A percentile compares a stretch with the other conserved stretches of the same genome.
Evolutionary conservation across 352 stramenopile species (phyloP).

Genomic region (Phytophthora citrophthora): DNA sequence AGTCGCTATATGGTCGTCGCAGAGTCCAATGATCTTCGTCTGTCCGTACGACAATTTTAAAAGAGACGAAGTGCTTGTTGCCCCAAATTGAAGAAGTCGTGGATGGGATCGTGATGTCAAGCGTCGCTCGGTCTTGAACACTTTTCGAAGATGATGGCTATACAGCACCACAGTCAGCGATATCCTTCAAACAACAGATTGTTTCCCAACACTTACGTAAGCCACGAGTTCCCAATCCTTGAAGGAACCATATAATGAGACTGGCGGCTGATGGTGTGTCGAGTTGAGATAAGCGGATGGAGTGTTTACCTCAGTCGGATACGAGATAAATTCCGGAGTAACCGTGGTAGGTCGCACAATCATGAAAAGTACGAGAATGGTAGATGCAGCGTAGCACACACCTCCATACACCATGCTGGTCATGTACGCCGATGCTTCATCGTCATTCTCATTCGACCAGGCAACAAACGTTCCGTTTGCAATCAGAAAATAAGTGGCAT

Average conservation of each 20-base stretch:
- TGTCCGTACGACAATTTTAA: constrained; percentile 76
- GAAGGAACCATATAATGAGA: constrained; percentile 67
- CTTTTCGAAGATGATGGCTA: constrained; percentile 30
- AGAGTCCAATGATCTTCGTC: constrained; percentile 77
- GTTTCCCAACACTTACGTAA: constrained; percentile 14
- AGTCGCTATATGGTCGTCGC: constrained; percentile 70
- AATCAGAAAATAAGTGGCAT: constrained; percentile 53
- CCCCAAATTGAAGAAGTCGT: constrained; percentile 74
- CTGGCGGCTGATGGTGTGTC: constrained; percentile 40
- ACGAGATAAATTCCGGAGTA: constrained; percentile 55
- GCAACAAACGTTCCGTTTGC: constrained; percentile 33
- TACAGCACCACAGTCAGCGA: constrained; percentile 6
- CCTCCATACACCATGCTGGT: constrained; percentile 35
- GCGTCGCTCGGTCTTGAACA: constrained; percentile 29
- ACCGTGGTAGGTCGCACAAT: constrained; percentile 58
- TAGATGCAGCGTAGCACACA: constrained; percentile 47
- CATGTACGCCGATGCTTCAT: constrained; percentile 6
- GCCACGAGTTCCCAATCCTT: constrained; percentile 43
- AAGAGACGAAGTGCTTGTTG: constrained; percentile 75
- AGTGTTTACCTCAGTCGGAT: constrained; percentile 50
- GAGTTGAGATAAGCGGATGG: constrained; percentile 70
- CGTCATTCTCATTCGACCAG: neutral
- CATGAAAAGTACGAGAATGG: constrained; percentile 58
- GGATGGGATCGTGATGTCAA: constrained; percentile 71
- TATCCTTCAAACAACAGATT: neutral